Evolutionary conservation across 23 red algal species (phyloP).

Genomic region (Agarophyton chilense): DNA sequence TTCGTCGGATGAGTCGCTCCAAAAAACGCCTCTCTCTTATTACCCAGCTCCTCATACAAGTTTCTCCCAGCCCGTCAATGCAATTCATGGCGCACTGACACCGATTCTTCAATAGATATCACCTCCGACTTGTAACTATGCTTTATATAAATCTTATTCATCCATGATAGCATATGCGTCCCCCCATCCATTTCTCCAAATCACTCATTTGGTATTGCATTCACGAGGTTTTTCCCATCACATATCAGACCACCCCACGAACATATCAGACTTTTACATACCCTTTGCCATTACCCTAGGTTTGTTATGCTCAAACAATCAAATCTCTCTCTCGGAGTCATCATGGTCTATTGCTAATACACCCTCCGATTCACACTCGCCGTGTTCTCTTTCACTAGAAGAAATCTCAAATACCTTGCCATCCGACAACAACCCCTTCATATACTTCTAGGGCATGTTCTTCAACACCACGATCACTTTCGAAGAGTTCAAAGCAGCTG

Average conservation of each 20-base stretch:
- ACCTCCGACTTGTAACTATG: neutral
- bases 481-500: too few relatives aligned
- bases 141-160: neutral
- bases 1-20: neutral
- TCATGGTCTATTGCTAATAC: too few relatives aligned
- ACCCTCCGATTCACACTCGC: too few relatives aligned
- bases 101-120: neutral
- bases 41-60: neutral
- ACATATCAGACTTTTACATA: too few relatives aligned
- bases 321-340: too few relatives aligned
- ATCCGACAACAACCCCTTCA: too few relatives aligned
- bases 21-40: neutral
- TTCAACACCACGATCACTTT: too few relatives aligned
- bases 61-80: neutral
- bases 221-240: neutral
- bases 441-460: too few relatives aligned
- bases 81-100: neutral
- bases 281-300: too few relatives aligned
- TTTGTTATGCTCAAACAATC: too few relatives aligned
- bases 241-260: neutral
- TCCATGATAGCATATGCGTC: neutral
- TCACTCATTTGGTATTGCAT: slow-evolving; percentile 2
- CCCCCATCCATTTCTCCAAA: neutral
- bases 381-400: too few relatives aligned
- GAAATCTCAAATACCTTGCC: too few relatives aligned